Evolutionary conservation across 2,329 filamentous ascomycete species (phyloP).

Genomic region (Aspergillus thermomutatus): DNA sequence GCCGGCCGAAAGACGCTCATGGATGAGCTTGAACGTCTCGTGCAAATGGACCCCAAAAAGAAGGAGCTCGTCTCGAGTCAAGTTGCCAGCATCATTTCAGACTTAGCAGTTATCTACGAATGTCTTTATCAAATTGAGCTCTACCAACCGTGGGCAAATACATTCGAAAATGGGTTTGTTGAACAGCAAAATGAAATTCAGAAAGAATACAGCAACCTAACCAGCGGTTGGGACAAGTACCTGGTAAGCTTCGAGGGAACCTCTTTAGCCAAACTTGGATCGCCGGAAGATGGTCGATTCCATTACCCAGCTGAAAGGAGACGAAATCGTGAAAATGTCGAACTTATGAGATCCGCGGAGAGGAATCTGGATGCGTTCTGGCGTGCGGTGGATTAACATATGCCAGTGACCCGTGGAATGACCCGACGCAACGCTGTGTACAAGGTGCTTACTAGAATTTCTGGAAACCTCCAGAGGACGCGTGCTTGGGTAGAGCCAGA

Average conservation of each 20-base stretch:
- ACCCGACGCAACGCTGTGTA: slow-evolving; percentile 25
- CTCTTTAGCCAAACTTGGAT: slow-evolving; percentile 20
- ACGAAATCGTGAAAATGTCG: slow-evolving; percentile 45
- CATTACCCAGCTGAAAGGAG: slow-evolving; percentile 49
- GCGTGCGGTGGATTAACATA: slow-evolving; percentile 31
- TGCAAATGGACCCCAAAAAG: slow-evolving; percentile 36
- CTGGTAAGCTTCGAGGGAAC: slow-evolving; percentile 2
- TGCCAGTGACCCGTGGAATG: slow-evolving; percentile 13
- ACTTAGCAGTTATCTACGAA: slow-evolving; percentile 47
- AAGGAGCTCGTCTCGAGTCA: slow-evolving; percentile 38
- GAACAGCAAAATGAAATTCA: slow-evolving; percentile 10
- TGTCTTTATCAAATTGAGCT: slow-evolving; percentile 45
- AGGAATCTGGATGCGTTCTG: slow-evolving; percentile 48
- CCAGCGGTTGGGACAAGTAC: not conserved
- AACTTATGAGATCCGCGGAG: slow-evolving; percentile 48
- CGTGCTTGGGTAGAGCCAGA: slow-evolving; percentile 46
- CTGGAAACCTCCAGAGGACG: slow-evolving; percentile 46
- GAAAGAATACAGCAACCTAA: not conserved
- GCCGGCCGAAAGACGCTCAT: slow-evolving; percentile 35
- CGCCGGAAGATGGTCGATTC: slow-evolving; percentile 43
- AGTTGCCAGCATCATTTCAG: slow-evolving; percentile 38
- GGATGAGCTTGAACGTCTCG: slow-evolving; percentile 49
- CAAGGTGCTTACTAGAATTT: slow-evolving; percentile 33
- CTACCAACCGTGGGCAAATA: slow-evolving; percentile 49
- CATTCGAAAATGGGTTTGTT: slow-evolving; percentile 33